Conservation (phyloP, 192 early-diverging fungal species). For the Backusella westeae region DNA sequence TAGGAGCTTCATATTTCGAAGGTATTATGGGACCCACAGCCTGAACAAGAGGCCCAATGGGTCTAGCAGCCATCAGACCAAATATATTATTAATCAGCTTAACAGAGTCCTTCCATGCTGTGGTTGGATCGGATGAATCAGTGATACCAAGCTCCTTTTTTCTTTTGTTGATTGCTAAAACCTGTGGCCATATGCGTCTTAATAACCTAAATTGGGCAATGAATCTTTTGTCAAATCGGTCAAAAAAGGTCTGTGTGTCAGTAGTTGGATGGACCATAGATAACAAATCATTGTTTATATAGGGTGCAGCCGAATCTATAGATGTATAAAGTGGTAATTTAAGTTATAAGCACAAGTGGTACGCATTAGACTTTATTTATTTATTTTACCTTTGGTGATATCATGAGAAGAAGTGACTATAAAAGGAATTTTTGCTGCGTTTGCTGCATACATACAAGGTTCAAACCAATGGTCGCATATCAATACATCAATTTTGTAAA, state of each 20-base stretch:
- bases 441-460: conserved; percentile 18
- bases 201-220: not conserved
- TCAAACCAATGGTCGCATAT: conserved; percentile 26
- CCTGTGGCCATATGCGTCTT: not conserved
- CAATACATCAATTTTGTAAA: not conserved
- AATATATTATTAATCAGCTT: conserved; percentile 28
- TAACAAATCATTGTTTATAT: conserved; percentile 1
- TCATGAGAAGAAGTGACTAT: conserved; percentile 18
- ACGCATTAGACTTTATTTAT: no score
- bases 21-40: conserved; percentile 36
- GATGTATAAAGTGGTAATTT: not conserved
- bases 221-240: not conserved
- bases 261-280: not conserved
- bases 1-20: conserved; percentile 14
- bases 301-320: not conserved
- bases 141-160: not conserved
- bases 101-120: conserved; percentile 6
- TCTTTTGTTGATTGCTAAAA: not conserved
- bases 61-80: conserved; percentile 20
- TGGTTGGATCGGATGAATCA: not conserved
- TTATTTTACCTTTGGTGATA: conserved; percentile 6
- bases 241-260: not conserved
- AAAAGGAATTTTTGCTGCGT: conserved; percentile 13
- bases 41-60: conserved; percentile 24
- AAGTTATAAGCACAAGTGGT: not conserved